Evolutionary conservation across 331 rosid genomes (phyloP).

Genomic region (Telfairia occidentalis): DNA sequence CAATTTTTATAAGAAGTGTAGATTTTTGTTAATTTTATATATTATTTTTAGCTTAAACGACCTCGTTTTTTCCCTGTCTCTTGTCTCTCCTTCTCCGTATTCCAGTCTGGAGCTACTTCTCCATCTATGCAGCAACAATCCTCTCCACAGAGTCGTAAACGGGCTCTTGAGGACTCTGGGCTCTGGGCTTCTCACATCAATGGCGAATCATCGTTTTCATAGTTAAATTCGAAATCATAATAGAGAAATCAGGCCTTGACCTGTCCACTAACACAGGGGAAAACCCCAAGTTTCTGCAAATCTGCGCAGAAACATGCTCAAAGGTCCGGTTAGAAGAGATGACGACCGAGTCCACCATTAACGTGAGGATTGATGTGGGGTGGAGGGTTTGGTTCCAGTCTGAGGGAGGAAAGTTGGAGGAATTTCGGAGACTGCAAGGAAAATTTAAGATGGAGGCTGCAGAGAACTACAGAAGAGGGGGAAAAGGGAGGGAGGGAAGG

Average conservation of each 20-base stretch:
- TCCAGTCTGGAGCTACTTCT: background rate
- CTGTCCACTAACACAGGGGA: conserved; percentile 6
- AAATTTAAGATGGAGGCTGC: no score
- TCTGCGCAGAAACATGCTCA: conserved; percentile 11
- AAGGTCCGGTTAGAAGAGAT: conserved; percentile 10
- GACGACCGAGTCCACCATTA: conserved; percentile 15
- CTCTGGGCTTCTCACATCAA: conserved; percentile 10
- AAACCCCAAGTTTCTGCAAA: conserved; percentile 8
- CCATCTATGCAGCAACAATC: background rate
- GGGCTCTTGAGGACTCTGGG: background rate
- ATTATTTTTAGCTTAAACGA: no score
- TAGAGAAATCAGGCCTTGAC: background rate
- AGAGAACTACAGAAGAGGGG: no score
- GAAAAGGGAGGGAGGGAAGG: no score
- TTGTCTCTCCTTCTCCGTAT: no score
- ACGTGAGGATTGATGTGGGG: no score
- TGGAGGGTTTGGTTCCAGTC: no score
- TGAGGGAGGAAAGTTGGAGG: no score
- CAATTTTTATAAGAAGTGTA: no score
- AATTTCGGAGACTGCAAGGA: no score
- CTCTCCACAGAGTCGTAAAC: conserved; percentile 8
- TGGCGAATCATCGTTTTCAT: conserved; percentile 9
- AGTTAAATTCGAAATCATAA: conserved; percentile 11
- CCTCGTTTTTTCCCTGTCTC: no score
- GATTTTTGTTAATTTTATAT: no score